phyloP scores from a whole-genome alignment of 306 rosid species.

The Castanopsis chinensis region DNA sequence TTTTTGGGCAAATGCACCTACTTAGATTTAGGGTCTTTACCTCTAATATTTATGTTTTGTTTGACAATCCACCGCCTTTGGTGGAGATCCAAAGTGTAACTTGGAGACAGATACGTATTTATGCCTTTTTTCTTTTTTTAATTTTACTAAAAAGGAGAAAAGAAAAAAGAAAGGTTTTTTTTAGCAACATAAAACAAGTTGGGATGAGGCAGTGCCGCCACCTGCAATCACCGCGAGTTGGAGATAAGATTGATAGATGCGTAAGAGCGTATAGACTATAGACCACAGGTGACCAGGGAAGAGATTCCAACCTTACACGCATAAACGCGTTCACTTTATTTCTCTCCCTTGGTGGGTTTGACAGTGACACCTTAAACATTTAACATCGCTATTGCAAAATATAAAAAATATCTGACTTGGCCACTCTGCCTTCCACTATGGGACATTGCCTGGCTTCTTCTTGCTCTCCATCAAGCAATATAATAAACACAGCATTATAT shows the following conservation, averaged over 20 bases:
- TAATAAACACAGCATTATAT: too few relatives aligned
- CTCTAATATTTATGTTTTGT: too few relatives aligned
- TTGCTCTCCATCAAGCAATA: not conserved
- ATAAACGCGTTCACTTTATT: conserved; percentile 28
- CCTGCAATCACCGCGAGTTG: not conserved
- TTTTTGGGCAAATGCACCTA: too few relatives aligned
- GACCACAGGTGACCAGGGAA: conserved; percentile 11
- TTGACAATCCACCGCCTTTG: too few relatives aligned
- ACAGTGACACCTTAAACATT: conserved; percentile 23
- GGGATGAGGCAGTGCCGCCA: not conserved
- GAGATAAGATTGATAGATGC: not conserved
- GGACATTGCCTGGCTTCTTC: not conserved
- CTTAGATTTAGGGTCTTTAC: too few relatives aligned
- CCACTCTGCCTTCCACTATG: conserved; percentile 43
- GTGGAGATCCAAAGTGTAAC: too few relatives aligned
- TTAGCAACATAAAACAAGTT: not conserved
- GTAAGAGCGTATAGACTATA: not conserved
- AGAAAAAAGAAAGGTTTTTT: too few relatives aligned
- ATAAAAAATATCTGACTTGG: conserved; percentile 27
- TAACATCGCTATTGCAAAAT: not conserved
- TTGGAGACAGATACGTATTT: too few relatives aligned
- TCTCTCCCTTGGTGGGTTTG: conserved; percentile 13
- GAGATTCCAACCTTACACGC: conserved; percentile 11
- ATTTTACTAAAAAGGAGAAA: too few relatives aligned
- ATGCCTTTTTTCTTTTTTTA: too few relatives aligned